These are phyloP conservation scores for Arthrobotrys conoides DNA, from an alignment of 2,329 filamentous ascomycete genomes.

Conservation along the genomic window DNA sequence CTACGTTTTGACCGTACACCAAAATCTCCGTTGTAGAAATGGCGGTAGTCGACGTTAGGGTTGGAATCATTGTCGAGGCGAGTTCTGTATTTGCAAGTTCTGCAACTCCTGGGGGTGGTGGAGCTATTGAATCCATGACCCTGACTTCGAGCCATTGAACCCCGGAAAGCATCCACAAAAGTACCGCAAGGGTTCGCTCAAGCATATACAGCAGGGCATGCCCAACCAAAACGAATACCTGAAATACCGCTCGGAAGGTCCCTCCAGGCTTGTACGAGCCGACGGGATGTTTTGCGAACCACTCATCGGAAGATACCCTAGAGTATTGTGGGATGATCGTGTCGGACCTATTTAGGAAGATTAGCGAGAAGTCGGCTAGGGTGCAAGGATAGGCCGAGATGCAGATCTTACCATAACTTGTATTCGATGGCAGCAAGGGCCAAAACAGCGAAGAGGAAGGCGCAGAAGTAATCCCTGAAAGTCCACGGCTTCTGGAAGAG, in stretches of 20 bases:
- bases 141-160: slow-evolving; percentile 49
- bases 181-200: background rate
- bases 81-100: background rate
- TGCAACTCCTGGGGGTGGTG: slow-evolving; percentile 14
- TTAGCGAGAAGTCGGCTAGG: slow-evolving; percentile 25
- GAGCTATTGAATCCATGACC: slow-evolving; percentile 42
- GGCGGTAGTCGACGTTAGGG: background rate
- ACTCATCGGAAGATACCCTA: slow-evolving; percentile 53
- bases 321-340: slow-evolving; percentile 59
- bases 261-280: slow-evolving; percentile 47
- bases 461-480: slow-evolving; percentile 54
- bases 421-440: slow-evolving; percentile 40
- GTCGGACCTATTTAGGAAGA: slow-evolving; percentile 46
- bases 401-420: slow-evolving; percentile 51
- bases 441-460: slow-evolving; percentile 33
- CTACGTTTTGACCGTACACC: background rate
- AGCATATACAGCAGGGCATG: slow-evolving; percentile 16
- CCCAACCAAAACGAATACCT: slow-evolving; percentile 30
- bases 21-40: slow-evolving; percentile 4
- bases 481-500: slow-evolving; percentile 47
- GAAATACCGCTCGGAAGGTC: slow-evolving; percentile 48
- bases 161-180: slow-evolving; percentile 43
- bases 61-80: background rate
- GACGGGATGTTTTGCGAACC: slow-evolving; percentile 56
- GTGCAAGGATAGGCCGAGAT: slow-evolving; percentile 25